Percentiles rank a stretch among this genome's conserved stretches.
phyloP scores from a whole-genome alignment of 352 stramenopile species.

The Blastocystis sp. region DNA sequence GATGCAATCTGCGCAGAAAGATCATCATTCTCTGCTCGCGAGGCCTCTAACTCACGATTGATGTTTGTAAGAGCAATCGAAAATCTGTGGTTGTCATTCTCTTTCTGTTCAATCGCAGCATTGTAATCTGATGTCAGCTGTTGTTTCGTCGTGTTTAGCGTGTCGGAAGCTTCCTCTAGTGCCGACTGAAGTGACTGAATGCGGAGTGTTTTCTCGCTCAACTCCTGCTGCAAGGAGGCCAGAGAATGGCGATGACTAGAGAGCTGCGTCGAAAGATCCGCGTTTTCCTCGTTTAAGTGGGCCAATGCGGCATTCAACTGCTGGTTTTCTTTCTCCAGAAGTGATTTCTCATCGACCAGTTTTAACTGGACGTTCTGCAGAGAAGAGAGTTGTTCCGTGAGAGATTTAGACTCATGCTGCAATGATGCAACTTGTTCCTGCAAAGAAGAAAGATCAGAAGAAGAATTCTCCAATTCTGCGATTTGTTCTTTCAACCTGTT shows the following conservation, averaged over 20 bases:
- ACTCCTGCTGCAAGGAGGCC: background rate
- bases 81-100: slow-evolving; percentile 29
- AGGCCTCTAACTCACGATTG: slow-evolving; percentile 9
- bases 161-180: background rate
- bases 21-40: background rate
- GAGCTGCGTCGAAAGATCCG: background rate
- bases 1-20: background rate
- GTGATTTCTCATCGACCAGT: background rate
- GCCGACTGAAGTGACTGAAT: background rate
- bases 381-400: background rate
- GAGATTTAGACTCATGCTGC: background rate
- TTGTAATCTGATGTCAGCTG: background rate
- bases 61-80: background rate
- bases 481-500: background rate
- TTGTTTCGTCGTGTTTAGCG: background rate
- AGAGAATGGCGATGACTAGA: background rate
- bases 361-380: background rate
- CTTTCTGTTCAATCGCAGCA: background rate
- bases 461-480: background rate
- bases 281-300: slow-evolving; percentile 46
- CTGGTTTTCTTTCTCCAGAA: background rate
- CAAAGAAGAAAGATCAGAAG: background rate
- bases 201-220: background rate
- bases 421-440: background rate
- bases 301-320: background rate